Base-by-base conservation (phyloP, 129 eudicot genomes). In the Tagetes patula region DNA sequence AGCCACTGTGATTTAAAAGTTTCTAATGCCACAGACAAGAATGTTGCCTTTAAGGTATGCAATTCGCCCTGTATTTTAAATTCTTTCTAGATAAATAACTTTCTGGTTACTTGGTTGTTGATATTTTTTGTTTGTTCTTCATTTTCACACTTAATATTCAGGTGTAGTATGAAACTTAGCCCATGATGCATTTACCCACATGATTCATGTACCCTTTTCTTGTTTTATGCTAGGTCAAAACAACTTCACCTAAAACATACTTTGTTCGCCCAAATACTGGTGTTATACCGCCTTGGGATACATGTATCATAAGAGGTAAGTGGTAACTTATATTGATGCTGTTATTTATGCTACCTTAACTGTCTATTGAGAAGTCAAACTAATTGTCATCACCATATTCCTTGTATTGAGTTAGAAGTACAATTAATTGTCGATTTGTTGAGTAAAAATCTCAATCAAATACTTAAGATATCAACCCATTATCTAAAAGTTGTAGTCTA, bases 181-280 rank as follows among this genome's bases (percentile, higher is more conserved):
- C 63, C 58, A 65, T 73, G 8, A 32, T 74, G 54, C 31, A n/a
- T 33, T 48, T 71, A 20, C 55, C n/a, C 41, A 20, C 14, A 63
- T 63, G 40, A 67, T 27, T 40, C 14, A 4, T 62, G 46, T 12
- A 2, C 43, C 69, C 42, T 27, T 58, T 61, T 14, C 20, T 14
- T 52, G 14, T 45, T 47, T 32, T 64, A 88, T 76, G 11, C 50
- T 71, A 92, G 97, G 94, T 92, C 78, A 92, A 92, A 85, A 92
- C 97, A 20, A 92, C 97, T 69, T 92, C 97, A 9, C 97, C 97
- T 3, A 92, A 92, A 86, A 92, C 89, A 79, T 92, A 87, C 85
- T 92, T 83, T 78, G 97, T 92, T 53, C 91, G 96, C 62, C 97
- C 97, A 75, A 92, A 92, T 69, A 84, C 89, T 34, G 97, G 97